Base-by-base conservation (phyloP, 2,329 filamentous ascomycete genomes). In the Whalleya microplaca region DNA sequence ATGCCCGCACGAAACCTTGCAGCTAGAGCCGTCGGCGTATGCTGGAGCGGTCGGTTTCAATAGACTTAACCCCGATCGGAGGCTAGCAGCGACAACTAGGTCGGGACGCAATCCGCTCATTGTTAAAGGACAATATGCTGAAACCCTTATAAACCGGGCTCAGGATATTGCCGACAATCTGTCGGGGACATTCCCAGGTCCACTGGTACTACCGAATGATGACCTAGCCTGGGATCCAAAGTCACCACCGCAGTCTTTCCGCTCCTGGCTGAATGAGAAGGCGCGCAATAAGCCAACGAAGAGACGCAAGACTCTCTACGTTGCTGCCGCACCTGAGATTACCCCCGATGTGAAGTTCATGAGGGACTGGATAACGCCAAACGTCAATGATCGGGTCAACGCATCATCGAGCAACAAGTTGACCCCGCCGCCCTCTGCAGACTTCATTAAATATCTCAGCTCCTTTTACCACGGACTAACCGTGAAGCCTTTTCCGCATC, bases 191-290 rank as follows among this genome's bases (percentile, higher is more conserved):
- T 89, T 87, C 58, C 86, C 85, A 0, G 82, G 75, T 0, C 84
- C 86, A 0, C 66, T 89, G 5, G 73, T 87, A 0, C 71, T 89
- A 0, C 86, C 86, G 0, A 76, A 74, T 2, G 86, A 89, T 64
- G 82, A 84, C 19, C 74, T 90, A 1, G 78, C 80, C 0, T 70
- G 76, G 32, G 80, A 88, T 41, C 80, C 82, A 1, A 72, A 78
- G 4, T 76, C 75, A 41, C 73, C 77, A 1, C 71, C 79, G 0
- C 85, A 89, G 59, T 81, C 75, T 41, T 72, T 84, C 42, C 73
- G 75, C 23, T 75, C 76, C 0, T 89, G 84, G 83, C 59, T 76
- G 1, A 63, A 74, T 0, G 71, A 73, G 21, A 72, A 73, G 6
- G 62, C 73, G 5, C 75, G 84, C 5, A 86, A 87, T 54, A 72